Percentiles rank a stretch among this genome's conserved stretches.
Conservation (phyloP, 768 basidiomycete species). For the Tricholoma furcatifolium region DNA sequence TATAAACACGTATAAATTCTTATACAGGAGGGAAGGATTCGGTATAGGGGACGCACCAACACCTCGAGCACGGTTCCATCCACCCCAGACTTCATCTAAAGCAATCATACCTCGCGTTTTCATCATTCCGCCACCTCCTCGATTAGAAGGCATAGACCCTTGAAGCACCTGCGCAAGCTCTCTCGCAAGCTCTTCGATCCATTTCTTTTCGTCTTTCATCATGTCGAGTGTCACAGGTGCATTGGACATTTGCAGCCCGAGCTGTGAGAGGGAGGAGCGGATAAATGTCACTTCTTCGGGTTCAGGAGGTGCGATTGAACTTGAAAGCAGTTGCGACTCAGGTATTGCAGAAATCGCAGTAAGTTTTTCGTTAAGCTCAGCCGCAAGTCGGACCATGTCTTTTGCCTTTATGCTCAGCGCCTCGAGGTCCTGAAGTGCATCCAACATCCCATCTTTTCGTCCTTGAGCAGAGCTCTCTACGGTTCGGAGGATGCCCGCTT, state of each 20-base stretch:
- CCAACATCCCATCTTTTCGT: slow-evolving; percentile 63
- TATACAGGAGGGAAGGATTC: slow-evolving; percentile 2
- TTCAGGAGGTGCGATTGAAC: slow-evolving; percentile 36
- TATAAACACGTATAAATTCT: slow-evolving; percentile 28
- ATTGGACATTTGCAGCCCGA: slow-evolving; percentile 77
- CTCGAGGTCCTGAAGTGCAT: slow-evolving; percentile 85
- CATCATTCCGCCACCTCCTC: slow-evolving; percentile 65
- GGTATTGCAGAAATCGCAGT: slow-evolving; percentile 37
- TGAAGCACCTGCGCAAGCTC: slow-evolving; percentile 80
- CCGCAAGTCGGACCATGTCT: slow-evolving; percentile 90
- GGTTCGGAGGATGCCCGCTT: slow-evolving; percentile 67
- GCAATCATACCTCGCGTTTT: slow-evolving; percentile 76
- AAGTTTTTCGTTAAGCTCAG: slow-evolving; percentile 82
- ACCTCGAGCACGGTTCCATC: slow-evolving; percentile 92
- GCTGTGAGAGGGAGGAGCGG: slow-evolving; percentile 83
- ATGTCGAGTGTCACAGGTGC: slow-evolving; percentile 87
- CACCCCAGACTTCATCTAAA: slow-evolving; percentile 92
- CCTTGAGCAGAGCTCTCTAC: slow-evolving; percentile 69
- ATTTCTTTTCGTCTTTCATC: slow-evolving; percentile 77
- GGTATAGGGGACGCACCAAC: slow-evolving; percentile 58
- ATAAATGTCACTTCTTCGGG: slow-evolving; percentile 87
- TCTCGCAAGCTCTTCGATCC: slow-evolving; percentile 76
- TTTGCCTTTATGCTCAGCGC: slow-evolving; percentile 87
- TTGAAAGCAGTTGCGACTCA: slow-evolving; percentile 23
- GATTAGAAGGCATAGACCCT: slow-evolving; percentile 30